Base-by-base conservation (phyloP, 2,329 filamentous ascomycete genomes). In the Daldinia sp. region DNA sequence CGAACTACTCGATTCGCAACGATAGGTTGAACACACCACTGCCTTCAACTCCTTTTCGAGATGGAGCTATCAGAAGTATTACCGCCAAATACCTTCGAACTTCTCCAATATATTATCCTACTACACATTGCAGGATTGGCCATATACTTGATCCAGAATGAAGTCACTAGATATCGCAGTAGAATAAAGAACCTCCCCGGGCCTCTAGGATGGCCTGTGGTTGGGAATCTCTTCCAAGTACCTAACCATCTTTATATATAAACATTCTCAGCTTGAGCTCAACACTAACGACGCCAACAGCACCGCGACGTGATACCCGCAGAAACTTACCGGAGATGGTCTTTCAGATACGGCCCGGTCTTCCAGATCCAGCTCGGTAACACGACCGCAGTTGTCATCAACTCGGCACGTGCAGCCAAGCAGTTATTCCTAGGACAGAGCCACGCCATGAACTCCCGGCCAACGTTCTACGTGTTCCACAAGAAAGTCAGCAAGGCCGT, bases 391-490 rank as follows among this genome's bases (percentile, higher is more conserved):
- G 83, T 92, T 1, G 90, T 90, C 67, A 88, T 89, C 56, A 92
- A 91, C 76, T 87, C 84, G 4, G 90, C 90, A 73, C 88, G 89
- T 42, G 88, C 88, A 0, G 88, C 91, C 20, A 86, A 85, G 60
- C 83, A 85, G 63, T 80, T 92, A 5, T 91, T 90, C 86, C 88
- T 91, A 72, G 89, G 86, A 35, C 88, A 91, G 66, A 88, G 90
- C 68, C 89, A 88, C 0, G 85, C 88, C 1, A 79, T 90, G 69
- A 90, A 90, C 69, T 90, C 88, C 4, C 84, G 89, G 2, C 89
- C 89, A 0, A 89, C 83, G 13, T 84, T 91, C 57, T 89, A 91
- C 88, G 59, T 90, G 83, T 55, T 88, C 81, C 72, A 89, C 84
- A 44, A 87, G 86, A 75, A 89, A 85, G 26, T 90, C 77, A 90